Evolutionary conservation across 441 rosid species (phyloP), one percentile per base, ranked within the genome.

Genomic region (Bocquillonia castaneifolia): DNA sequence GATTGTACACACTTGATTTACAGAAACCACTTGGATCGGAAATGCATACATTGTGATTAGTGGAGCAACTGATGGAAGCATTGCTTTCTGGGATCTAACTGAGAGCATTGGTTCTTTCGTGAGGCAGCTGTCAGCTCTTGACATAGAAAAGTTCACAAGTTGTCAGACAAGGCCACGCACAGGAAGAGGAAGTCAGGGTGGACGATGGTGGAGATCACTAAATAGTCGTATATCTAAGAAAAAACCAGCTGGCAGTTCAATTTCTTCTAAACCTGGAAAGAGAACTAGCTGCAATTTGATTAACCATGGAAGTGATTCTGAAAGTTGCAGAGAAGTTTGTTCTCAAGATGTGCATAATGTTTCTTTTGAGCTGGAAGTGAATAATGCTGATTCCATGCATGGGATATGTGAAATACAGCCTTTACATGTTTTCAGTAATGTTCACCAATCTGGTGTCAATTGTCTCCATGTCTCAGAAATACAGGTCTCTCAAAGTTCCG

Each of bases 151-250:
- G 53, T 79, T 84, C 71, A 78, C 78, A 64, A 89, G 84, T 74
- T 83, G 82, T 77, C 90, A 79, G 69, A 84, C 83, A 82, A 83
- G 97, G 60, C 98, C 99, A 42, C 85, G 89, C 60, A 94, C 97
- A 20, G 98, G 98, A 59, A 88, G 99, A 74, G 98, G 98, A 81
- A 94, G 97, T 77, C 98, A 90, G 75, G 97, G 98, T 74, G 99
- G 98, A 72, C 81, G 97, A 74, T 78, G 87, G 85, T 85, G 96
- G 97, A 82, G 85, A 79, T 79, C 84, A 5, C 69, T 85, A 62
- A 74, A 73, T 66, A 29, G 72, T 44, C 63, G 70, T 59, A 50
- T 53, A 45, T 68, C 71, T 42, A 82, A 76, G 61, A 78, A 68
- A 75, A 63, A 72, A 53, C 69, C 66, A 51, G 65, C 67, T 42